These are phyloP conservation scores for Shiraia sp. DNA, from an alignment of 2,329 filamentous ascomycete species.

Conservation along the genomic window DNA sequence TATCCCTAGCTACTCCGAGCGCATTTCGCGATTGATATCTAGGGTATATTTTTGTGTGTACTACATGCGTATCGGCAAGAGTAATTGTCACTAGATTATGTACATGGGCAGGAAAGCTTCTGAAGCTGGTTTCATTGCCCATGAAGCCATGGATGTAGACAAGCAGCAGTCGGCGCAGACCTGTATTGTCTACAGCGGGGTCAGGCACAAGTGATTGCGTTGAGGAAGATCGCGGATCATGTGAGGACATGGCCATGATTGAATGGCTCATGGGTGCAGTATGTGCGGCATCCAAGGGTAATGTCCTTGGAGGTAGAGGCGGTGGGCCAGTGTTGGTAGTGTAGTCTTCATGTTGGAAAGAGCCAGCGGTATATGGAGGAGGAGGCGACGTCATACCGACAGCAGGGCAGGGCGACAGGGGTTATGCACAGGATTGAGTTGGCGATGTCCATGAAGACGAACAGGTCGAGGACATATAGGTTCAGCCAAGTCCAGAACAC, in stretches of 20 bases:
- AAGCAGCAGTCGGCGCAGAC: constrained; percentile 66
- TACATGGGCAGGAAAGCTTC: constrained; percentile 84
- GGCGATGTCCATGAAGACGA: constrained; percentile 7
- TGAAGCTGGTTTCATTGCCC: constrained; percentile 84
- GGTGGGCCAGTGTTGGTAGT: constrained; percentile 23
- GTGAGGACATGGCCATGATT: constrained; percentile 30
- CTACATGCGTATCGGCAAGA: constrained; percentile 72
- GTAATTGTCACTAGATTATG: constrained; percentile 72
- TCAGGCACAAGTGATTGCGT: constrained; percentile 51
- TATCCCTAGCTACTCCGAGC: constrained; percentile 74
- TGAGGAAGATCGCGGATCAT: constrained; percentile 52
- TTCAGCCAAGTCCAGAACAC: no score
- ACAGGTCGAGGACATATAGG: background rate
- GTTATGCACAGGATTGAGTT: no score
- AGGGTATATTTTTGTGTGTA: constrained; percentile 86
- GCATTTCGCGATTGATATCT: constrained; percentile 75
- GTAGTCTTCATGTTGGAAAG: constrained; percentile 18
- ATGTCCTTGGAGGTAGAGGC: constrained; percentile 37
- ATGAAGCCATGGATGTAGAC: constrained; percentile 91
- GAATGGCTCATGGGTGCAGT: constrained; percentile 26
- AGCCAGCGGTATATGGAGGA: constrained; percentile 2
- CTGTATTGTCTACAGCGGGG: constrained; percentile 28
- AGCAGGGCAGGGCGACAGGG: no score
- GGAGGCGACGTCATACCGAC: constrained; percentile 33
- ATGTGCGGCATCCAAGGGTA: constrained; percentile 13